Evolutionary conservation across 306 rosid genomes (phyloP), one percentile per base, ranked within the genome.

Genomic region (Sindora glabra): DNA sequence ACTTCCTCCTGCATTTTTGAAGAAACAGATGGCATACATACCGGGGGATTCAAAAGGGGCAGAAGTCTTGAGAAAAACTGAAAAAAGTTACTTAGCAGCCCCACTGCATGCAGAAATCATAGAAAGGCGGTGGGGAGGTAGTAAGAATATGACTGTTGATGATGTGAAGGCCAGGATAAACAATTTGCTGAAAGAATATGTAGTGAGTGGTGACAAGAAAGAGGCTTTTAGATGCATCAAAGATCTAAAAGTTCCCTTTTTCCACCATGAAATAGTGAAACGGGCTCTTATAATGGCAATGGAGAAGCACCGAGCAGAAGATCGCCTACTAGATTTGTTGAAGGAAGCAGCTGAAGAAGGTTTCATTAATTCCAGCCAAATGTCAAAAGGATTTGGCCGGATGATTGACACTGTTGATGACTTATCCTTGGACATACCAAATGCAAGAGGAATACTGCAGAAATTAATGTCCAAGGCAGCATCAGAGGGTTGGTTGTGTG

Each of bases 401-500:
- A 18, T 86, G 67, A 83, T 83, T 52, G 94, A 86, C 25, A 74
- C 63, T 0, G 77, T 80, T 41, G 89, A 86, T 46, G 87, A 86
- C 72, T 80, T 86, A 49, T 80, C 94, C 6, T 85, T 82, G 2
- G 89, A 86, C 75, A 82, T 86, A 63, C 94, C 89, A 3, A 77
- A 80, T 41, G 94, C 94, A 0, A 70, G 67, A 0, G 72, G 62
- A 25, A 81, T 79, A 13, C 75, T 85, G 19, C 81, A 68, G 62
- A 48, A 74, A 17, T 34, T 81, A 15, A 81, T 85, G 40, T 76
- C 88, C 3, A 79, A 76, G 67, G 83, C 86, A 16, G 92, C 92
- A 23, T 85, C 92, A 3, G 92, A 85, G 57, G 92, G 92, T n/a
- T 85, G 92, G 92, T 45, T 81, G 50, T 85, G 81, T 50, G 80